A percentile compares a stretch with the other conserved stretches of the same genome.
Evolutionary conservation across 2,329 filamentous ascomycete species (phyloP).

Genomic region (Aspergillus flavus): DNA sequence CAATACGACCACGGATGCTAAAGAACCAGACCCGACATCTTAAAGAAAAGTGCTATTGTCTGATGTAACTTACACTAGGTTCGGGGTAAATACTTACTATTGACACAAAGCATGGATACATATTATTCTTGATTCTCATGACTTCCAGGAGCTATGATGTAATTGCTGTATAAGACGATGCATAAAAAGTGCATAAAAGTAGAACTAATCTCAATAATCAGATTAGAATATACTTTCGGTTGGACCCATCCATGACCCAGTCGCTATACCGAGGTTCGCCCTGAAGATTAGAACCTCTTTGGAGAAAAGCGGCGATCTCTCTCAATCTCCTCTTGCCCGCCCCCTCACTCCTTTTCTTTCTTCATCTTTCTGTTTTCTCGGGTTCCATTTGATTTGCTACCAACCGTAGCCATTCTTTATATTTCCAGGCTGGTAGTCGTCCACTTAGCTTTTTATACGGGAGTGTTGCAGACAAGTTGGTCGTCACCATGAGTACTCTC

Average conservation of each 20-base stretch:
- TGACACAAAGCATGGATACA: background rate
- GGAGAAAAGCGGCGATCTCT: background rate
- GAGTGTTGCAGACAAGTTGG: background rate
- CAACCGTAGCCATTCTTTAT: background rate
- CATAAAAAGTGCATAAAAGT: background rate
- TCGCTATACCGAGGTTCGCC: background rate
- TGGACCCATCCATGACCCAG: background rate
- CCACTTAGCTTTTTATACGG: background rate
- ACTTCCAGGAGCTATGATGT: background rate
- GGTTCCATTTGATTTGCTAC: background rate
- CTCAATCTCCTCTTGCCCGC: background rate
- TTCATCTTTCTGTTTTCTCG: background rate
- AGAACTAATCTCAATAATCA: background rate
- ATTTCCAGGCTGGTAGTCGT: background rate
- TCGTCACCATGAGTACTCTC: conserved; percentile 27
- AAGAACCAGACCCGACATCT: background rate
- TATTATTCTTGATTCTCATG: background rate
- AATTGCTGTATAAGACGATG: background rate
- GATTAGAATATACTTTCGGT: background rate
- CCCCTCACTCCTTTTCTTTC: background rate
- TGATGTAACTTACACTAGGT: background rate
- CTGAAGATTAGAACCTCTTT: background rate
- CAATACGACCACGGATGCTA: background rate
- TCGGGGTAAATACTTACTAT: background rate
- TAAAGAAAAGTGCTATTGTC: background rate